Base-by-base conservation (phyloP, 352 stramenopile genomes). In the Phytophthora pluvialis region DNA sequence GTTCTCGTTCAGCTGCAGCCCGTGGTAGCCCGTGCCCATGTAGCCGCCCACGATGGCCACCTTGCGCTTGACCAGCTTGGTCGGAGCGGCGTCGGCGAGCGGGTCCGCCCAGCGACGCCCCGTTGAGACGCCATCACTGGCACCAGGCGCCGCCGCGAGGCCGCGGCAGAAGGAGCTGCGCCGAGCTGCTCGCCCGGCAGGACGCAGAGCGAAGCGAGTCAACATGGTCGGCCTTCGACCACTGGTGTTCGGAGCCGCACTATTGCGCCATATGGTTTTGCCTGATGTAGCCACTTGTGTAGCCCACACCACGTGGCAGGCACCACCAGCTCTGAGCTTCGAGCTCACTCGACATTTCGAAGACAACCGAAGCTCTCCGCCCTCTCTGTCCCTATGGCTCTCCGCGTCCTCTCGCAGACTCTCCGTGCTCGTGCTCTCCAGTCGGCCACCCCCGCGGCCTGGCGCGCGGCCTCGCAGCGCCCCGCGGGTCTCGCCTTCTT, bases 1-100 rank as follows among this genome's bases (percentile, higher is more conserved):
- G 61, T 89, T 64, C 25, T 89, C 75, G 66, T 92, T 93, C 21
- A 94, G 67, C 72, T 94, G 86, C 55, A 94, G 76, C 28, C 83
- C 83, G 54, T 87, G 75, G 74, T 93, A 96, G 47, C 79, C 77
- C 18, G 76, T 91, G 56, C 91, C 91, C 49, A 83, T 78, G 80
- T 96, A 97, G 21, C 87, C 86, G 2, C 83, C 76, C 31, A 97
- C 83, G 43, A 97, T 79, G 21, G 86, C 90, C 57, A 97, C 85
- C 51, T 96, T 96, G 60, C 89, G 89, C 79, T 97, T 97, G 38
- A 89, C 75, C 26, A 88, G 57, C 58, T 81, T 86, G 3, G 51
- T 2, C 11, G 35, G n/a, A 4, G 56, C 25, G 9, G 29, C 16
- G 10, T 43, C 33, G 9, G 6, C 10, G 18, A 58, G 10, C 46